Conservation (phyloP, 176 grass and related monocot genomes). For the Triticum dicoccoides region DNA sequence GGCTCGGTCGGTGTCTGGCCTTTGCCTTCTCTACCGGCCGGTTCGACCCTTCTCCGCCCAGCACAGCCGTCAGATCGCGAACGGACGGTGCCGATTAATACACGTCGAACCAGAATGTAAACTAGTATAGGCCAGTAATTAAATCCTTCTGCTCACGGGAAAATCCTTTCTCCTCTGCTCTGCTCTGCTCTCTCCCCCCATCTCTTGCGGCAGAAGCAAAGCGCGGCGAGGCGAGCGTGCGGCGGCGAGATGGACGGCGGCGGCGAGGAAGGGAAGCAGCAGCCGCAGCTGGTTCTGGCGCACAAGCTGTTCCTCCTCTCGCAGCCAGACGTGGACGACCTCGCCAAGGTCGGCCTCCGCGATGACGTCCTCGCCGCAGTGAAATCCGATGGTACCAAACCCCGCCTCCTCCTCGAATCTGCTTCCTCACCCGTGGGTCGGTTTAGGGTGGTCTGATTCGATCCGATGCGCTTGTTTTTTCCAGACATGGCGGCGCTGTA, state of each 20-base stretch:
- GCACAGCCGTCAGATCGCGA: not conserved
- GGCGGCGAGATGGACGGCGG: slow-evolving; percentile 40
- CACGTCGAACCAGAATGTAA: not conserved
- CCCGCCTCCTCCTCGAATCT: not conserved
- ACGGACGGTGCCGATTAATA: not conserved
- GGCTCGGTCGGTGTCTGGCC: slow-evolving; percentile 17
- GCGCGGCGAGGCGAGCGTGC: not conserved
- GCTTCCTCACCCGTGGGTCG: not conserved
- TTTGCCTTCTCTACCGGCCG: not conserved
- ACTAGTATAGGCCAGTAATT: not conserved
- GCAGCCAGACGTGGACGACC: slow-evolving; percentile 77
- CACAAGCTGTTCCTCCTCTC: slow-evolving; percentile 91
- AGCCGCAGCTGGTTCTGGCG: slow-evolving; percentile 72
- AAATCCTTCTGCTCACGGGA: not conserved
- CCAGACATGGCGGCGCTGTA: slow-evolving; percentile 82
- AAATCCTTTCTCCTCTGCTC: not conserved
- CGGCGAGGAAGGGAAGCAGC: slow-evolving; percentile 67
- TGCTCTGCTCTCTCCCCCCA: not conserved
- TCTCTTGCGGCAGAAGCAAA: slow-evolving; percentile 57
- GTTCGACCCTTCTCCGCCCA: not conserved
- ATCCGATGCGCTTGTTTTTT: not conserved
- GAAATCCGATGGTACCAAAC: slow-evolving; percentile 62
- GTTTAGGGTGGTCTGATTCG: not conserved
- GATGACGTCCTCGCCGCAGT: slow-evolving; percentile 76
- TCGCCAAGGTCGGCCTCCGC: slow-evolving; percentile 85